phyloP scores from a whole-genome alignment of 148 eudicot species.

The Camellia sinensis region DNA sequence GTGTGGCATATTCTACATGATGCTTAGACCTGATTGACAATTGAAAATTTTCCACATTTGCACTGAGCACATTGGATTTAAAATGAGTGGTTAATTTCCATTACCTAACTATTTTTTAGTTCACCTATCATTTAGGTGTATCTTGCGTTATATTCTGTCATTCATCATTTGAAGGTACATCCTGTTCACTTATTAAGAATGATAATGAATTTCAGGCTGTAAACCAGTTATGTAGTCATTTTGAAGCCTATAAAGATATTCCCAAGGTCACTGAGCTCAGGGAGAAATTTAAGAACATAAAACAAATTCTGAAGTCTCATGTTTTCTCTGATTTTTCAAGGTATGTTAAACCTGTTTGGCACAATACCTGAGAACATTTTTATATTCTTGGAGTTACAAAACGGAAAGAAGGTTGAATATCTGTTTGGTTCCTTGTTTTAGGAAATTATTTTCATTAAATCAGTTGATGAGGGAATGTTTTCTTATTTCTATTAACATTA shows the following conservation, averaged over 20 bases:
- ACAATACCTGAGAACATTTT: neutral
- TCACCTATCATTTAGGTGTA: neutral
- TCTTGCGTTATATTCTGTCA: neutral
- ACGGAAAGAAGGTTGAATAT: neutral
- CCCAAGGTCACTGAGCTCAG: constrained; percentile 93
- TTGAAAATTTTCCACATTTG: neutral
- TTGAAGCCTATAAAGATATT: constrained; percentile 94
- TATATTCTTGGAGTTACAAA: neutral
- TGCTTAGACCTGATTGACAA: neutral
- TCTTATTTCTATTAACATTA: neutral
- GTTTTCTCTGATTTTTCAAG: constrained; percentile 99
- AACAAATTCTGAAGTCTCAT: constrained; percentile 91
- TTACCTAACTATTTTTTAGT: too few relatives aligned
- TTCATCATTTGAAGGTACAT: neutral
- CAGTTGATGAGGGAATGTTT: neutral
- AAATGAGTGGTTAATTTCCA: too few relatives aligned
- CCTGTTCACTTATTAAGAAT: constrained; percentile 2
- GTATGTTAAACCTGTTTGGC: constrained; percentile 36
- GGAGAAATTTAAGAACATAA: constrained; percentile 91
- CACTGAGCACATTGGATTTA: too few relatives aligned
- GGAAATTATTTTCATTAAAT: neutral
- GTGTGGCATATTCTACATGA: neutral
- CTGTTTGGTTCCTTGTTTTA: neutral
- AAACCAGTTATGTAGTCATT: constrained; percentile 94
- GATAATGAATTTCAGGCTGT: constrained; percentile 75